Percentiles rank a stretch among this genome's conserved stretches.
These are phyloP conservation scores for Penstemon eatonii DNA, from an alignment of 257 asterid species.

Conservation along the genomic window DNA sequence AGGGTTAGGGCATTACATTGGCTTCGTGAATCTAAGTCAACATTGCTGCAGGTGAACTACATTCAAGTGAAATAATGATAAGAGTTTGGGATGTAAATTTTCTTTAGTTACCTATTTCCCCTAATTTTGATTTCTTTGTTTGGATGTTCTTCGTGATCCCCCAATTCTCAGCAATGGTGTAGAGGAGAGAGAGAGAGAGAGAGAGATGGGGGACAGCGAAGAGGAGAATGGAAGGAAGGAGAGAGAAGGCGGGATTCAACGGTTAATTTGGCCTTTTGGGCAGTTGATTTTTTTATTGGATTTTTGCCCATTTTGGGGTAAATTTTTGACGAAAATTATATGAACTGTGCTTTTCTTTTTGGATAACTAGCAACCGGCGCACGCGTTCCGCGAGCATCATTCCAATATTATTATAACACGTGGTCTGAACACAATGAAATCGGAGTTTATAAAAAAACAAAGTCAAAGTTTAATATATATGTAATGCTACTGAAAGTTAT, in stretches of 20 bases:
- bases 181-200: conserved; percentile 30
- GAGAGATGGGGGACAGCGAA: conserved; percentile 18
- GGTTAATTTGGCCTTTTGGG: conserved; percentile 38
- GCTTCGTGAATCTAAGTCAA: conserved; percentile 31
- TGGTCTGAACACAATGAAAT: too few species aligned
- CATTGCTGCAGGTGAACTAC: conserved; percentile 28
- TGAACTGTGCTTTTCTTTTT: too few species aligned
- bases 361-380: too few species aligned
- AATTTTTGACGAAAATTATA: too few species aligned
- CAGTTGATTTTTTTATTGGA: not conserved
- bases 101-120: not conserved
- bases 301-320: too few species aligned
- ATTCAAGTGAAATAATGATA: conserved; percentile 16
- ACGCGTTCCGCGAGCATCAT: too few species aligned
- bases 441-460: too few species aligned
- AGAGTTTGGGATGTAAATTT: conserved; percentile 23
- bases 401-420: too few species aligned
- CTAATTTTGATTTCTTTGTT: not conserved
- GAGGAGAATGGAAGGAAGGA: conserved; percentile 17
- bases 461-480: too few species aligned
- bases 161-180: conserved; percentile 41
- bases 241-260: conserved; percentile 44
- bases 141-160: conserved; percentile 34
- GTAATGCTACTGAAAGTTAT: too few species aligned
- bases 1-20: conserved; percentile 40